Evolutionary conservation across 129 eudicot genomes (phyloP).

Genomic region (Flaveria brownii): DNA sequence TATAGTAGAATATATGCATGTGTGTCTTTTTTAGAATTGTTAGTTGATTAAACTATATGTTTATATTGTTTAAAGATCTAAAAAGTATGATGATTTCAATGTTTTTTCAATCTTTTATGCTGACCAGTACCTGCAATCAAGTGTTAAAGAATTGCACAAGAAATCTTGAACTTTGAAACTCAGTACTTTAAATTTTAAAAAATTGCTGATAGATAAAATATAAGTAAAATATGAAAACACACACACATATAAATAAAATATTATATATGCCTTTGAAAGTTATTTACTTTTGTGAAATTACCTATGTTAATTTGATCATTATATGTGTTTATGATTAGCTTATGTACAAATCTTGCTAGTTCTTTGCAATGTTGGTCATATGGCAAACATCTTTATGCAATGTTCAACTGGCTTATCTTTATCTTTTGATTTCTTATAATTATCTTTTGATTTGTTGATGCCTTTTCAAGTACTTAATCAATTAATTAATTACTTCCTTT

Average conservation of each 20-base stretch:
- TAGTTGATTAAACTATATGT: neutral
- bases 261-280: conserved; percentile 1
- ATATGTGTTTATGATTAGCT: conserved; percentile 6
- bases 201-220: neutral
- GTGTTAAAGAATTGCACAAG: neutral
- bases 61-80: neutral
- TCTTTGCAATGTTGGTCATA: conserved; percentile 29
- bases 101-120: neutral
- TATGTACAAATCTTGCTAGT: conserved; percentile 5
- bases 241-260: no score
- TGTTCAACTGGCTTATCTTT: conserved; percentile 33
- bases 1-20: neutral
- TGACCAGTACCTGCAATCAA: neutral
- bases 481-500: conserved; percentile 22
- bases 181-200: neutral
- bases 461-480: conserved; percentile 25
- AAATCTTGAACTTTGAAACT: neutral
- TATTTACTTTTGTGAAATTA: neutral
- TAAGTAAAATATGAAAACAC: neutral
- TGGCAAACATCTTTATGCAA: conserved; percentile 31
- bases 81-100: neutral
- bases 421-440: conserved; percentile 10
- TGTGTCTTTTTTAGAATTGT: neutral
- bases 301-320: conserved; percentile 15
- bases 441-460: conserved; percentile 18